phyloP scores from a whole-genome alignment of 208 protist genomes.

The Trypanosoma conorhini region DNA sequence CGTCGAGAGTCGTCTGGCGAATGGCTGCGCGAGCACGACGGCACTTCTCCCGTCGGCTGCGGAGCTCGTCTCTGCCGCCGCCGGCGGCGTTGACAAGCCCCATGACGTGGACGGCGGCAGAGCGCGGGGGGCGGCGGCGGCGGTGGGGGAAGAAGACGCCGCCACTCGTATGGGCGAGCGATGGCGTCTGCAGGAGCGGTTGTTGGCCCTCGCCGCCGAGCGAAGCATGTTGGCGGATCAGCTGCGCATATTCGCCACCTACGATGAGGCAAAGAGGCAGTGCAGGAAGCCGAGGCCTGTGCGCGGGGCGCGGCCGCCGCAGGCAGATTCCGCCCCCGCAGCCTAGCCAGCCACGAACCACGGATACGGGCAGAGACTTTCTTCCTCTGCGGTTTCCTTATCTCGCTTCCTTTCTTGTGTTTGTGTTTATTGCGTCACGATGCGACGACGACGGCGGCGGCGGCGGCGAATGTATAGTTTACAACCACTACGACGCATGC shows the following conservation, averaged over 20 bases:
- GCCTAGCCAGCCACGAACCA: not conserved
- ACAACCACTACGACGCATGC: no score
- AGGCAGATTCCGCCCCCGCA: not conserved
- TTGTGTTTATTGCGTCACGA: no score
- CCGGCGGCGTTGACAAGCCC: not conserved
- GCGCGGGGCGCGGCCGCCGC: not conserved
- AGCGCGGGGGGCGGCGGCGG: constrained; percentile 3
- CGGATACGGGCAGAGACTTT: no score
- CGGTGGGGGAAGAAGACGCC: constrained; percentile 2
- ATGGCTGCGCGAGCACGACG: not conserved
- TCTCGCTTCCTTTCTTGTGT: not conserved
- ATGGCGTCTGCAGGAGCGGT: constrained; percentile 6
- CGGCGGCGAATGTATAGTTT: no score
- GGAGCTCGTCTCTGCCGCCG: not conserved
- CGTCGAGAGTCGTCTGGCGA: not conserved
- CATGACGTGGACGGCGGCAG: not conserved
- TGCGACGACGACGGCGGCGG: no score
- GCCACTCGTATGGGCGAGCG: constrained; percentile 13
- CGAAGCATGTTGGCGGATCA: constrained; percentile 23
- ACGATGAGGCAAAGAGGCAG: not conserved
- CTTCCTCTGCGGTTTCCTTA: no score
- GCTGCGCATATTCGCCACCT: constrained; percentile 16
- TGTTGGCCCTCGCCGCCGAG: constrained; percentile 18
- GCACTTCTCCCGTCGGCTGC: not conserved
- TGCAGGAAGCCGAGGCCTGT: not conserved